Conservation (phyloP, 768 basidiomycete species). For the Suillus spraguei region DNA sequence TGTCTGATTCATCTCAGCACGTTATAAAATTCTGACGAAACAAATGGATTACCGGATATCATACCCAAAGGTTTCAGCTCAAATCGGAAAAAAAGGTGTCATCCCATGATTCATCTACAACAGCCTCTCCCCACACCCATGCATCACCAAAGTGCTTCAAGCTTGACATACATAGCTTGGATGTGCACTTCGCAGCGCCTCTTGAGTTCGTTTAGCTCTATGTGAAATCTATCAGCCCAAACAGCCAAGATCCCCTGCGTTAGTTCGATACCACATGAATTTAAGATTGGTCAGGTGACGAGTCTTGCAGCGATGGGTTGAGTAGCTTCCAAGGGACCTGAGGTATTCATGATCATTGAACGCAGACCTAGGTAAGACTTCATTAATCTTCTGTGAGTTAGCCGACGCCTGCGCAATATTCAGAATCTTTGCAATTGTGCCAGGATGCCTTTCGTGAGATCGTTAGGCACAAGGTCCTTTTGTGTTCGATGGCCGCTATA, state of each 20-base stretch:
- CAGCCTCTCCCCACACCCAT: no score
- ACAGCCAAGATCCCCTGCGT: conserved; percentile 72
- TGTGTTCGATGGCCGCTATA: background rate
- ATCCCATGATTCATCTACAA: no score
- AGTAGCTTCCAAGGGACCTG: no score
- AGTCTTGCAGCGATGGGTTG: conserved; percentile 29
- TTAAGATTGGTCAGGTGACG: conserved; percentile 24
- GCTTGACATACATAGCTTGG: conserved; percentile 92
- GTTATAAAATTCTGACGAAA: no score
- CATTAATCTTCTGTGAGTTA: background rate
- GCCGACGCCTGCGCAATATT: background rate
- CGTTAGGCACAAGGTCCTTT: background rate
- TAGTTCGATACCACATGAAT: conserved; percentile 65
- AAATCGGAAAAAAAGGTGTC: no score
- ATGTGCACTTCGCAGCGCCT: conserved; percentile 78
- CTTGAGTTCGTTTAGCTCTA: conserved; percentile 73
- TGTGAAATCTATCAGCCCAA: conserved; percentile 64
- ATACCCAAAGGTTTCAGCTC: no score
- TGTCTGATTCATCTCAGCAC: no score
- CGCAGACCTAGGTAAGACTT: no score
- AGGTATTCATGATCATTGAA: conserved; percentile 30
- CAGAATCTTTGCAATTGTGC: background rate
- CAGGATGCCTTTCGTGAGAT: background rate
- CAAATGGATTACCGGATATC: no score
- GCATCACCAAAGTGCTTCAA: no score